Conservation (phyloP, 768 basidiomycete species). For the Megacollybia marginata region DNA sequence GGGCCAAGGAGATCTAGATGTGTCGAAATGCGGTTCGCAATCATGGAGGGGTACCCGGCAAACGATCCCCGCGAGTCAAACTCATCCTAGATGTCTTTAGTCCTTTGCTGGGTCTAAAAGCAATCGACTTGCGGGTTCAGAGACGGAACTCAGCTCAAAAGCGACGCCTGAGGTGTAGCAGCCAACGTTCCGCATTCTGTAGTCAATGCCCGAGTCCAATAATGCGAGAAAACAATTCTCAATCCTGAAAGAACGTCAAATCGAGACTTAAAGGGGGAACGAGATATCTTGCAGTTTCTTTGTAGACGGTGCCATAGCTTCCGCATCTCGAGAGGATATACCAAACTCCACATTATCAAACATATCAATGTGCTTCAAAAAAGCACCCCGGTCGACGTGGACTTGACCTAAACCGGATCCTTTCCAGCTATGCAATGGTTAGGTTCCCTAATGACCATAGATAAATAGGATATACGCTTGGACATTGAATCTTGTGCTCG, state of each 20-base stretch:
- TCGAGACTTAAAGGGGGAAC: too few relatives aligned
- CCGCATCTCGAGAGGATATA: neutral
- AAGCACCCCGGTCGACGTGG: neutral
- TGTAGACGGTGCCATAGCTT: neutral
- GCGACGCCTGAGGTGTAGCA: neutral
- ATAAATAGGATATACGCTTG: neutral
- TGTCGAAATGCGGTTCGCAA: conserved; percentile 36
- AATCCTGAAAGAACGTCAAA: neutral
- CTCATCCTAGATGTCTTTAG: conserved; percentile 20
- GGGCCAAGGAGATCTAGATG: conserved; percentile 35
- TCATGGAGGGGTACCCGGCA: conserved; percentile 23
- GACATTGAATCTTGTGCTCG: neutral
- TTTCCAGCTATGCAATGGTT: neutral
- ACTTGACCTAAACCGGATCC: neutral
- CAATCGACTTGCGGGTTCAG: too few relatives aligned
- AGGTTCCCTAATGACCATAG: neutral
- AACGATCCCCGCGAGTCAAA: conserved; percentile 25
- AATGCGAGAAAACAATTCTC: neutral
- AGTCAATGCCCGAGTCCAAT: neutral
- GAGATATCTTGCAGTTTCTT: neutral
- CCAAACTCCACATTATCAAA: neutral
- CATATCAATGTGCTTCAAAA: neutral
- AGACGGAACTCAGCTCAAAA: neutral
- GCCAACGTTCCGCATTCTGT: neutral
- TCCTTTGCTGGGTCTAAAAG: too few relatives aligned